Base-by-base conservation (phyloP, 2,329 filamentous ascomycete genomes). In the Dothidotthia symphoricarpi region DNA sequence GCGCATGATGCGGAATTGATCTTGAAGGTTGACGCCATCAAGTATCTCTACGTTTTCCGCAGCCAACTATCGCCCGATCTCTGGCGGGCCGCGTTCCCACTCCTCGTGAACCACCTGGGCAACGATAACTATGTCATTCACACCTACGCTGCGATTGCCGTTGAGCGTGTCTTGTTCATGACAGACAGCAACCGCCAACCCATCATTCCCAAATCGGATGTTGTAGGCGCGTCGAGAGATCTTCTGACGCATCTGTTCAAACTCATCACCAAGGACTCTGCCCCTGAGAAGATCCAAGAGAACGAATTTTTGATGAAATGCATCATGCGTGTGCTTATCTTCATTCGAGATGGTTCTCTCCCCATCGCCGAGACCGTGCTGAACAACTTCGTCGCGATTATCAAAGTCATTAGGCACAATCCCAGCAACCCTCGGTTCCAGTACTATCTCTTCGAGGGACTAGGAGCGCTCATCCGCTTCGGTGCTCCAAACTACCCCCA, bases 281-380 rank as follows among this genome's bases (percentile, higher is more conserved):
- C 86, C 9, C 85, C 94, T 1, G 82, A 91, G 49, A 98, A 97
- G 75, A 82, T 98, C 45, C 93, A 98, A 63, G 93, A 98, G 69
- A 98, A 98, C 62, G 93, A 98, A 64, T 98, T 97, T 66, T 68
- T 98, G 60, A 97, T 98, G 90, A 87, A 89, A 57, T 98, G 93
- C 59, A 88, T 96, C 39, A 98, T 98, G 93, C 82, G 93, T 55
- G 91, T 98, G 10, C 75, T 98, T 44, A 89, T 98, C 50, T 90
- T 97, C 48, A 86, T 97, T 67, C 87, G 85, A 63, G 90, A 95
- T 31, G 86, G 82, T 17, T 81, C 91, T 11, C 69, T 83, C 2
- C 77, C 82, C 1, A 82, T 93, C 32, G 76, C 85, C 5, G 88
- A 95, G 53, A 79, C 77, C 51, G 81, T 95, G n/a, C 72, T 97